Percentiles rank a stretch among this genome's conserved stretches.
Evolutionary conservation across 306 rosid species (phyloP).

Genomic region (Vigna trinervia): DNA sequence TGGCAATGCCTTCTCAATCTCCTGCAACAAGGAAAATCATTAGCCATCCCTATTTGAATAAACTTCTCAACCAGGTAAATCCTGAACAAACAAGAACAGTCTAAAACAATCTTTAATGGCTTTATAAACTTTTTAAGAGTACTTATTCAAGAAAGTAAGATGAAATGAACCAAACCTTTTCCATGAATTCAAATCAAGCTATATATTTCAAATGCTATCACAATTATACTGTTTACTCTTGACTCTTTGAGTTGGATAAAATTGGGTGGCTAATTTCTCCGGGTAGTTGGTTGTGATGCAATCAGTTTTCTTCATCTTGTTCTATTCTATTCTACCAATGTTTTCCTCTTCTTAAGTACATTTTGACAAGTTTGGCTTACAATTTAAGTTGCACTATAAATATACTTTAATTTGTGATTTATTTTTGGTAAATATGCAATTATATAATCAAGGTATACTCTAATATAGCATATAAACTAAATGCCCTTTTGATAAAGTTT

Average conservation of each 20-base stretch:
- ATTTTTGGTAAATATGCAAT: neutral
- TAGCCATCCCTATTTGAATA: neutral
- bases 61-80: no score
- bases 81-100: neutral
- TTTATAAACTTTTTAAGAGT: neutral
- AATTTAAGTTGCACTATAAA: neutral
- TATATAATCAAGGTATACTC: no score
- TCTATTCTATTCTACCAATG: neutral
- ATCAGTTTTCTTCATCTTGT: neutral
- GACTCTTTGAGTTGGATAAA: neutral
- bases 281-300: neutral
- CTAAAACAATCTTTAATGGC: neutral
- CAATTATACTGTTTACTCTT: neutral
- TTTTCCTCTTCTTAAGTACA: neutral
- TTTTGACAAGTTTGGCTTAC: neutral
- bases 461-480: no score
- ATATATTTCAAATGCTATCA: neutral
- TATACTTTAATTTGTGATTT: neutral
- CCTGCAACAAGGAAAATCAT: neutral
- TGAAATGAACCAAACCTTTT: neutral
- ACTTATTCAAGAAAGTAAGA: neutral
- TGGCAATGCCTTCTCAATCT: constrained; percentile 5
- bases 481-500: neutral
- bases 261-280: neutral
- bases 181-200: neutral